Evolutionary conservation across 306 rosid genomes (phyloP), one percentile per base, ranked within the genome.

Genomic region (Rosa persica): DNA sequence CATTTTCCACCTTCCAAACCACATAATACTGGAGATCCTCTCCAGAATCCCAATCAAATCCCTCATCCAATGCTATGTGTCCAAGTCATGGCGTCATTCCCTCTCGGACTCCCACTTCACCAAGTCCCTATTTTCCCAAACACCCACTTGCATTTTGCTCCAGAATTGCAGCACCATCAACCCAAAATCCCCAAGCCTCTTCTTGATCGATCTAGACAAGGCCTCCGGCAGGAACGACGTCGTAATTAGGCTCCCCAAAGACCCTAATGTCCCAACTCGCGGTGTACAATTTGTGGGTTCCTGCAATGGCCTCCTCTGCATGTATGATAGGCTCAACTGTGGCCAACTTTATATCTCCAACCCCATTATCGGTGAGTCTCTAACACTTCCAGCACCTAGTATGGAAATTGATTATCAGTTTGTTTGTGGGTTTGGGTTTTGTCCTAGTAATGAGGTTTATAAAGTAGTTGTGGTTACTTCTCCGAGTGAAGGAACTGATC

Each of bases 201-300:
- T 11, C 73, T 68, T 68, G 73, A 8, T 68, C 11, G 73, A 68
- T 27, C 73, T 68, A 47, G 73, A 68, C 73, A 68, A 43, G 1
- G 36, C 73, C 19, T 68, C 36, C 6, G 3, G 0, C 73, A 11
- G 34, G 7, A n/a, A 68, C 36, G 52, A 68, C 52, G 73, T 68
- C 5, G 52, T 68, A 12, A 68, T 42, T 9, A 43, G 3, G 36
- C 73, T 42, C n/a, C 54, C 38, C 8, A 68, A 67, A 42, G 52
- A 22, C 4, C 54, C 73, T 4, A 68, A 42, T 22, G 54, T 68
- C 36, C 73, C 52, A 12, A 68, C 17, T 68, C 51, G 25, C 12
- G 36, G 73, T 11, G 73, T 43, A 6, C 52, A 43, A 42, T 15
- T 68, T 12, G 52, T 68, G 30, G 73, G 73, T 22, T 68, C 73